Evolutionary conservation across 768 basidiomycete genomes (phyloP), one percentile per base, ranked within the genome.

Genomic region (Serpula lacrymans): DNA sequence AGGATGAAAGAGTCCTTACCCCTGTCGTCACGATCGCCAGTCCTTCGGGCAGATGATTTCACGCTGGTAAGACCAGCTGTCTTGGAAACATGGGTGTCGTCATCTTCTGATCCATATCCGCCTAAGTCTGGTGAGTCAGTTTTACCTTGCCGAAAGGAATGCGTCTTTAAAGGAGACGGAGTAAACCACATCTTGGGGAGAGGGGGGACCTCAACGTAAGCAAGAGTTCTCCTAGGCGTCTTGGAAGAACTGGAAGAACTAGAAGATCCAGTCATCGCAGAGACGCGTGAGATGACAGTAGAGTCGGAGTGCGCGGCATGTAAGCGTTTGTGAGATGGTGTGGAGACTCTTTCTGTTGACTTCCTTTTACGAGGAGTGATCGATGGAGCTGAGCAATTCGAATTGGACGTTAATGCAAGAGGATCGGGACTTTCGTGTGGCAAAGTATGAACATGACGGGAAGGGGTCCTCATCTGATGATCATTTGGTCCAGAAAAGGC

Each of bases 11-110:
- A 21, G 36, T 16, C 61, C 62, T 33, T 43, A 86, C 84, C 80
- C 65, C 87, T 70, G 17, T 86, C 85, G 52, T 90, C 88, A 27
- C 88, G 69, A 39, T 85, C 87, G 4, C 85, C 85, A 1, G 80
- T 82, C 16, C 79, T 72, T 36, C 75, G 73, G 28, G 68, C 70
- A 24, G 80, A 77, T 13, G 71, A 74, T 53, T 71, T 74, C 5
- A 66, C 55, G 17, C 59, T 65, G 29, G 72, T 67, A 24, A 24
- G 57, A 10, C 31, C 41, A 39, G 27, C 52, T 43, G 22, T 20
- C 55, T 45, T n/a, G 52, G 60, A 30, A 58, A 59, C 29, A 27
- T 39, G 10, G 48, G 69, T 72, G 1, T 48, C 51, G 4, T 64
- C 59, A 4, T 77, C 76, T 2, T 72, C 74, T 2, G 77, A 77